Conservation (phyloP, 139 green algal species). For the Pleodorina starrii region DNA sequence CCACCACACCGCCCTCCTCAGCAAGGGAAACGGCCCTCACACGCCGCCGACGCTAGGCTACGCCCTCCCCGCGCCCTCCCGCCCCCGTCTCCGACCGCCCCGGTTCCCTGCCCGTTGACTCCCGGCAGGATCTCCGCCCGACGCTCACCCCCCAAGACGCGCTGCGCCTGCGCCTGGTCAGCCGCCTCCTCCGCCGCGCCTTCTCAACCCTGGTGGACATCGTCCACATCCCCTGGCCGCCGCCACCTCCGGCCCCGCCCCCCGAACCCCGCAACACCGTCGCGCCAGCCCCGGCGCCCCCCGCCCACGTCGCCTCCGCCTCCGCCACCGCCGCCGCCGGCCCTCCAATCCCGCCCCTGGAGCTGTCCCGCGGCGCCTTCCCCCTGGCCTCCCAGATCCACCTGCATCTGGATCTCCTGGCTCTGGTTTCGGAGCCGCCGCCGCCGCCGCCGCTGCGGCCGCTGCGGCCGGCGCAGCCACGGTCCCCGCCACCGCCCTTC, state of each 20-base stretch:
- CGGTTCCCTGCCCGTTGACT: neutral
- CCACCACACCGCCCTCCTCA: too few species aligned
- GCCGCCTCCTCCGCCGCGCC: neutral
- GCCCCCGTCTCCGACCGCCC: too few species aligned
- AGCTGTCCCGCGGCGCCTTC: neutral
- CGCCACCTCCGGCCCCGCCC: too few species aligned
- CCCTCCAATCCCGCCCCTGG: neutral
- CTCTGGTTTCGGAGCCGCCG: neutral
- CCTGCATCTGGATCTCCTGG: constrained; percentile 2
- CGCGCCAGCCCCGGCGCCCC: neutral
- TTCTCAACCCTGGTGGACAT: neutral
- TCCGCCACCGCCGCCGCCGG: neutral
- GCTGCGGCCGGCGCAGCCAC: too few species aligned
- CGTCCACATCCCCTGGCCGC: neutral
- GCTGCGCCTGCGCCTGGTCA: constrained; percentile 1
- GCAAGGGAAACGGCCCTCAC: too few species aligned
- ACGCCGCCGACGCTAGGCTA: too few species aligned
- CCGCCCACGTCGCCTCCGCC: too few species aligned
- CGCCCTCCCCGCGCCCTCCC: too few species aligned
- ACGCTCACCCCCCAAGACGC: neutral
- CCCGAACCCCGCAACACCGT: neutral
- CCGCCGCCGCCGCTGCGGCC: too few species aligned
- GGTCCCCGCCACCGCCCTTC: too few species aligned
- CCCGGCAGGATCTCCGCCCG: neutral
- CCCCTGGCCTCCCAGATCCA: neutral